Percentiles rank a stretch among this genome's conserved stretches.
phyloP scores from a whole-genome alignment of 2,329 filamentous ascomycete genomes.

The Elsinoe perseae region DNA sequence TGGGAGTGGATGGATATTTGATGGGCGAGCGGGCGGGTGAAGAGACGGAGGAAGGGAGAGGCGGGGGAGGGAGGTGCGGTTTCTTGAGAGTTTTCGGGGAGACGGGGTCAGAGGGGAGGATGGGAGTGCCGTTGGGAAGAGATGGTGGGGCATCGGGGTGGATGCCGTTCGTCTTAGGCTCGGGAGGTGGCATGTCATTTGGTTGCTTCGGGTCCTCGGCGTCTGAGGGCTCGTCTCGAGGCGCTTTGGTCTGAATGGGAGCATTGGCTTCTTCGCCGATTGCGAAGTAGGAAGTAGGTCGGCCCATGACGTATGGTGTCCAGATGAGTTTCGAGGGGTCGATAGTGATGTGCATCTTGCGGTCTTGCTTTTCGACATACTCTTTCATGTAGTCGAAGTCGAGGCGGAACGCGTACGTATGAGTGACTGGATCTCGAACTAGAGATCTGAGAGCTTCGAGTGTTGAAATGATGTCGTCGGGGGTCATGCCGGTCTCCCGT shows the following conservation, averaged over 20 bases:
- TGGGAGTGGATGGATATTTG: constrained; percentile 19
- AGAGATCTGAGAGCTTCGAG: constrained; percentile 84
- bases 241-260: constrained; percentile 71
- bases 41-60: constrained; percentile 14
- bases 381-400: constrained; percentile 78
- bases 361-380: constrained; percentile 82
- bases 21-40: constrained; percentile 14
- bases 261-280: constrained; percentile 32
- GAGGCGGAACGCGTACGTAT: constrained; percentile 79
- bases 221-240: constrained; percentile 63
- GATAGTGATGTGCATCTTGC: constrained; percentile 78
- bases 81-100: constrained; percentile 23
- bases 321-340: constrained; percentile 75
- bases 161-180: constrained; percentile 17
- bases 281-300: constrained; percentile 37
- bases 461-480: constrained; percentile 91
- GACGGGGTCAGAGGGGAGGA: constrained; percentile 13
- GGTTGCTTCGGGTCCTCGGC: constrained; percentile 34
- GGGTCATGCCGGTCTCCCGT: constrained; percentile 85
- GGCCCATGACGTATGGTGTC: constrained; percentile 96
- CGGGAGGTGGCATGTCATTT: constrained; percentile 37
- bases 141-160: constrained; percentile 16
- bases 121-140: constrained; percentile 12
- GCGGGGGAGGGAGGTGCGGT: constrained; percentile 17
- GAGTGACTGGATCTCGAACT: constrained; percentile 80